Conservation (phyloP, 2,329 filamentous ascomycete species). For the Xylaria sp. region DNA sequence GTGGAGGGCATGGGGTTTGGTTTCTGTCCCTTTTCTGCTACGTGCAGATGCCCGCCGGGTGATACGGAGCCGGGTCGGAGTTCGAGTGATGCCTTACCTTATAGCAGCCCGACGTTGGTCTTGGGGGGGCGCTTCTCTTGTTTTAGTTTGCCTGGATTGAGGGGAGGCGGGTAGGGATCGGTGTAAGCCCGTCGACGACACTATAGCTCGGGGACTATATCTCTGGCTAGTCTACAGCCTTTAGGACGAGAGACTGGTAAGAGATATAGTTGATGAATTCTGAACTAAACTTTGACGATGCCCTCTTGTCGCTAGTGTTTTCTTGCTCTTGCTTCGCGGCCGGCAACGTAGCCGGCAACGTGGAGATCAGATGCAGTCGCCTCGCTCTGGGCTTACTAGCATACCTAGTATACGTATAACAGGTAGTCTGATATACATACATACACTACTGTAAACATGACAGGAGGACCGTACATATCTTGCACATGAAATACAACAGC, state of each 20-base stretch:
- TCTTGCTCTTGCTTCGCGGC: background rate
- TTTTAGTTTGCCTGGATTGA: background rate
- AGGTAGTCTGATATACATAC: background rate
- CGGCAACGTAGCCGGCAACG: background rate
- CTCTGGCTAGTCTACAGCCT: background rate
- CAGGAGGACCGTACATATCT: slow-evolving; percentile 9
- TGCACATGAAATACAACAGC: background rate
- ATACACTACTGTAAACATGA: background rate
- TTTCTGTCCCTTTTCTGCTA: slow-evolving; percentile 4
- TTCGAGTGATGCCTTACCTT: slow-evolving; percentile 7
- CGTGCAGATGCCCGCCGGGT: background rate
- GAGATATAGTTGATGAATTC: background rate
- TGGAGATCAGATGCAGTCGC: slow-evolving; percentile 2
- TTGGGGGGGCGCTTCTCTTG: background rate
- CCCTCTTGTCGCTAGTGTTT: background rate
- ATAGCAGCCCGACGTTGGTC: slow-evolving; percentile 5
- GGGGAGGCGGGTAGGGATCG: background rate
- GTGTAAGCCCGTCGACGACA: background rate
- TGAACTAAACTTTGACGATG: slow-evolving; percentile 1
- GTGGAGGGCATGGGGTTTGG: background rate
- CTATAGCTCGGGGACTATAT: background rate
- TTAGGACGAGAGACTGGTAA: no score
- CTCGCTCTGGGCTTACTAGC: background rate
- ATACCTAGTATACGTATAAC: background rate
- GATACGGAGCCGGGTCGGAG: background rate